A percentile compares a stretch with the other conserved stretches of the same genome.
phyloP scores from a whole-genome alignment of 129 eudicot species.

The Artemisia argyi region DNA sequence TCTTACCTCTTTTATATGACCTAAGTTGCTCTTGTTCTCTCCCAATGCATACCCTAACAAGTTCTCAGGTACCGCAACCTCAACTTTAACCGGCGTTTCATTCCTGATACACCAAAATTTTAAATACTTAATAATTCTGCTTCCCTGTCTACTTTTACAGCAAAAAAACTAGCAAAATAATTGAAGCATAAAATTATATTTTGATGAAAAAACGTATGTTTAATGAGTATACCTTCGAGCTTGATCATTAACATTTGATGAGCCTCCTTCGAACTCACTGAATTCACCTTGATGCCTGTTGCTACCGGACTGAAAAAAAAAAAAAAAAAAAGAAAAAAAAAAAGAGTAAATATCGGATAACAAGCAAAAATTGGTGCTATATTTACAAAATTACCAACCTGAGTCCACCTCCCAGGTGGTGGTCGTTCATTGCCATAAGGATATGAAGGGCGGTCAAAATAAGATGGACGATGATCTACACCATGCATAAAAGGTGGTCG shows the following conservation, averaged over 20 bases:
- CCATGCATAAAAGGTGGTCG: slow-evolving; percentile 37
- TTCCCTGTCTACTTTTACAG: neutral
- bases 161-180: neutral
- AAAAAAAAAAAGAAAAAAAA: neutral
- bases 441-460: slow-evolving; percentile 25
- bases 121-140: neutral
- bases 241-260: slow-evolving; percentile 18
- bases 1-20: slow-evolving; percentile 46
- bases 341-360: slow-evolving; percentile 1
- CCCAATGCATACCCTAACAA: slow-evolving; percentile 44
- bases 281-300: slow-evolving; percentile 31
- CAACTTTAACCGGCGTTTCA: slow-evolving; percentile 31
- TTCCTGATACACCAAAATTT: slow-evolving; percentile 28
- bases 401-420: slow-evolving; percentile 32
- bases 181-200: too few relatives aligned
- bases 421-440: slow-evolving; percentile 48
- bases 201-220: neutral
- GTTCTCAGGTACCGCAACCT: slow-evolving; percentile 45
- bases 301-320: slow-evolving; percentile 39
- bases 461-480: slow-evolving; percentile 35
- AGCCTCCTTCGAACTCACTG: slow-evolving; percentile 44
- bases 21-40: slow-evolving; percentile 45
- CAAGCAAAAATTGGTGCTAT: neutral
- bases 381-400: slow-evolving; percentile 39
- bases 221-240: slow-evolving; percentile 31